These are phyloP conservation scores for Ceratocystis harringtonii DNA, from an alignment of 2,329 filamentous ascomycete species.

Conservation along the genomic window DNA sequence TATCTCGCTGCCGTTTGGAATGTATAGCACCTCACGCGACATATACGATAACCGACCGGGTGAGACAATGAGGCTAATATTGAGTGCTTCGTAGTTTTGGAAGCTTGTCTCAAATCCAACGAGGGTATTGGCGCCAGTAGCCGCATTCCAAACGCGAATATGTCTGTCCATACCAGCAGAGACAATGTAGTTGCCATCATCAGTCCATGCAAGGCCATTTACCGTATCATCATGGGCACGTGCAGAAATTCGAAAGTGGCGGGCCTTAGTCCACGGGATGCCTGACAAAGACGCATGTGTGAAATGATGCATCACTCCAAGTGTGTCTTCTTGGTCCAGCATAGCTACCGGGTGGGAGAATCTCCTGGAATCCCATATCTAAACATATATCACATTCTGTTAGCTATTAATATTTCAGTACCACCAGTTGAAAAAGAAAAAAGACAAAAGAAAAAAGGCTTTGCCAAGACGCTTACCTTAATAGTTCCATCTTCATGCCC, in stretches of 20 bases:
- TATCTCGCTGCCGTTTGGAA: conserved; percentile 69
- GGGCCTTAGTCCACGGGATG: conserved; percentile 22
- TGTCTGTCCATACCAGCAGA: conserved; percentile 71
- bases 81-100: conserved; percentile 53
- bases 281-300: conserved; percentile 24
- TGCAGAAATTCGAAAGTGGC: conserved; percentile 34
- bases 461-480: neutral
- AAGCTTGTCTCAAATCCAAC: conserved; percentile 75
- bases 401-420: neutral
- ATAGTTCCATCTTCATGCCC: conserved; percentile 74
- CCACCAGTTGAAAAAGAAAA: neutral
- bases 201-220: conserved; percentile 74
- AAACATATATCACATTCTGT: conserved; percentile 20
- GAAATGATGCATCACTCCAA: conserved; percentile 43
- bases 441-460: neutral
- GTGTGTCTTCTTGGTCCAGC: conserved; percentile 70
- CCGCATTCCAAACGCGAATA: conserved; percentile 75
- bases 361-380: conserved; percentile 76
- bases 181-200: conserved; percentile 60
- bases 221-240: conserved; percentile 68
- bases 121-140: conserved; percentile 69
- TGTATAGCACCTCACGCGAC: conserved; percentile 55
- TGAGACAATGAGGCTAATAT: conserved; percentile 45
- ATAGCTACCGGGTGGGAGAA: conserved; percentile 61
- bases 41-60: conserved; percentile 43